Evolutionary conservation across 345 rosid genomes (phyloP), one percentile per base, ranked within the genome.

Genomic region (Cardiospermum halicacabum): DNA sequence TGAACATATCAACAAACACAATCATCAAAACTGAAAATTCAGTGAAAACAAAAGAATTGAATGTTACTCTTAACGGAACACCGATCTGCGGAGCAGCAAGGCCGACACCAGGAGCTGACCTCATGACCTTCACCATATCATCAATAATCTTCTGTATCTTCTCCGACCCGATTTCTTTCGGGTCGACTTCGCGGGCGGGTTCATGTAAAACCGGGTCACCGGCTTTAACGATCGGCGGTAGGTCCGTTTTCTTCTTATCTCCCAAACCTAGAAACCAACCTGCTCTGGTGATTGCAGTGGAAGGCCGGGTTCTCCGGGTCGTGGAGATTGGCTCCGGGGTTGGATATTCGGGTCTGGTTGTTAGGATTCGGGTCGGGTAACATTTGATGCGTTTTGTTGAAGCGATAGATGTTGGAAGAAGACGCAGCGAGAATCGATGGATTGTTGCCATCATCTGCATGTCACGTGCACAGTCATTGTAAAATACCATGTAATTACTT

Each of bases 81-180:
- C 98, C 97, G 74, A 93, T 88, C 66, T 90, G 97, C 60, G 98
- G 97, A 66, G 98, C 96, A 60, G 98, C 97, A 11, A 93, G 89
- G 1, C 98, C 97, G 69, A 88, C 96, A 16, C 98, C 97, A 54
- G 96, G 98, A 65, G 92, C 96, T 53, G 64, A 70, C 69, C 96
- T 77, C 97, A 90, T 86, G 9, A 62, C 88, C 69, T 74, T 72
- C 15, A 93, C 71, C 98, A 88, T 86, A 67, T 82, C 87, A 72
- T 86, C 92, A 64, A 93, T 81, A 50, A 88, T 84, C 84, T 84
- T 88, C 88, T 85, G 94, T n/a, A 93, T 74, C 81, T 81, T 81
- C 64, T 88, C 97, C 59, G 92, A 88, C 66, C 85, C 84, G 37
- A 90, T 84, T 39, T 93, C 97, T 0, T 49, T 67, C 69, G 78